These are phyloP conservation scores for Paraphoma sp. DNA, from an alignment of 2,329 filamentous ascomycete genomes.

Conservation along the genomic window DNA sequence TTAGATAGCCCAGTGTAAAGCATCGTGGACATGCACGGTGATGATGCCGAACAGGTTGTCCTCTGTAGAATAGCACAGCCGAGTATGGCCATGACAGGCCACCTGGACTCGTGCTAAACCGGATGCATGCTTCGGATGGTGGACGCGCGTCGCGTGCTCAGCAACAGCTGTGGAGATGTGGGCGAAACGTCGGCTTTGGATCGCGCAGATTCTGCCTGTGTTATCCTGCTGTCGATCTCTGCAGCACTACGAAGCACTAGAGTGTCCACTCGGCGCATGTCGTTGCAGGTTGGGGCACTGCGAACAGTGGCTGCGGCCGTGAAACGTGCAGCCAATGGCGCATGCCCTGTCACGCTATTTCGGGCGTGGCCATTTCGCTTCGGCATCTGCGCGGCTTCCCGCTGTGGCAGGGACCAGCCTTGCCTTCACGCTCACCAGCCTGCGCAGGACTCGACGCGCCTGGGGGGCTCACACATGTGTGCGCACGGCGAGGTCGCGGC, in stretches of 20 bases:
- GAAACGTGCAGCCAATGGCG: constrained; percentile 21
- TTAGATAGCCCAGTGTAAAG: neutral
- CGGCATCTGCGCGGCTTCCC: neutral
- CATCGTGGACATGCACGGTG: too few relatives aligned
- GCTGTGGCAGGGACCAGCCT: constrained; percentile 1
- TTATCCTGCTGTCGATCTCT: neutral
- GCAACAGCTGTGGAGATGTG: neutral
- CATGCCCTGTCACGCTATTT: constrained; percentile 9
- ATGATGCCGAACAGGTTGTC: neutral
- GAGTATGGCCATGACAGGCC: neutral
- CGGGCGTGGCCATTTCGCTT: constrained; percentile 1
- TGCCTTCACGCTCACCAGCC: neutral
- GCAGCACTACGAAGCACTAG: too few relatives aligned
- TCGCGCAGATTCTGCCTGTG: neutral
- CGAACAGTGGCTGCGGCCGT: constrained; percentile 7
- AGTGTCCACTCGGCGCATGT: too few relatives aligned
- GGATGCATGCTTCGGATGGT: constrained; percentile 7
- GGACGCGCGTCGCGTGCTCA: constrained; percentile 21
- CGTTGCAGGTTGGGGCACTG: neutral
- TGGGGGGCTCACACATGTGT: neutral
- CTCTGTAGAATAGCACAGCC: neutral
- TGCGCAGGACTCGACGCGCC: neutral
- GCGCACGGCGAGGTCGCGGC: neutral
- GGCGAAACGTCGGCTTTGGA: neutral
- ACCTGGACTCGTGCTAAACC: constrained; percentile 8